Percentiles rank a stretch among this genome's conserved stretches.
Evolutionary conservation across 768 basidiomycete species (phyloP).

Genomic region (Boletus sp.): DNA sequence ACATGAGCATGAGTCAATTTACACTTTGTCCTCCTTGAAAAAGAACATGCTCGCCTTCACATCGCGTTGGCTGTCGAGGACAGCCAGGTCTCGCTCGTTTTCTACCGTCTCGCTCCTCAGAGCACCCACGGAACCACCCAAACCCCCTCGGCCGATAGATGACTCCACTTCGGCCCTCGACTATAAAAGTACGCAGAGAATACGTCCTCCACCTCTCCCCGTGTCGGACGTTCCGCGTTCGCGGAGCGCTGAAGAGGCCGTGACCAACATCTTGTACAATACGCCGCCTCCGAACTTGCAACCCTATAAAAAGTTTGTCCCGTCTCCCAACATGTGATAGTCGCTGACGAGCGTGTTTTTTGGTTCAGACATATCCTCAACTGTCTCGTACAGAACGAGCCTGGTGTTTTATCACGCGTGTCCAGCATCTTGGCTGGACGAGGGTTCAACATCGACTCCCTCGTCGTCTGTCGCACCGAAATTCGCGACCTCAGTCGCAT

Average conservation of each 20-base stretch:
- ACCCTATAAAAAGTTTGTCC: conserved; percentile 80
- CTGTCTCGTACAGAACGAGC: conserved; percentile 98
- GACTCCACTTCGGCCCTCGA: conserved; percentile 95
- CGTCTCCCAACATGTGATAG: not conserved
- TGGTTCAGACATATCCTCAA: conserved; percentile 86
- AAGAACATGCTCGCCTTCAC: conserved; percentile 4
- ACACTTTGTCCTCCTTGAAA: not conserved
- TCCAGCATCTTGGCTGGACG: conserved; percentile 96
- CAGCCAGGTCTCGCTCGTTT: conserved; percentile 23
- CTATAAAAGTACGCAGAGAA: conserved; percentile 75
- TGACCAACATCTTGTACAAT: conserved; percentile 97
- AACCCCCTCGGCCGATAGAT: conserved; percentile 77
- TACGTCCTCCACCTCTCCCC: conserved; percentile 81
- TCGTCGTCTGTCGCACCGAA: conserved; percentile 97
- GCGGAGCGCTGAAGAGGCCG: conserved; percentile 90
- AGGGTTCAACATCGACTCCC: conserved; percentile 98
- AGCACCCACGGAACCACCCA: conserved; percentile 44
- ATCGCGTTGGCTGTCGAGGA: conserved; percentile 20
- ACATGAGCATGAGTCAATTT: not conserved
- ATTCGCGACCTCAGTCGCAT: conserved; percentile 95
- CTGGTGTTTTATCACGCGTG: conserved; percentile 97
- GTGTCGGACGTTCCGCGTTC: conserved; percentile 80
- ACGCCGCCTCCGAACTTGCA: conserved; percentile 89
- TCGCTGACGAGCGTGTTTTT: not conserved
- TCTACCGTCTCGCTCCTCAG: conserved; percentile 15